Percentiles rank a stretch among this genome's conserved stretches.
Evolutionary conservation across 495 filamentous ascomycete genomes (phyloP).

Genomic region (Penicillium salamii): DNA sequence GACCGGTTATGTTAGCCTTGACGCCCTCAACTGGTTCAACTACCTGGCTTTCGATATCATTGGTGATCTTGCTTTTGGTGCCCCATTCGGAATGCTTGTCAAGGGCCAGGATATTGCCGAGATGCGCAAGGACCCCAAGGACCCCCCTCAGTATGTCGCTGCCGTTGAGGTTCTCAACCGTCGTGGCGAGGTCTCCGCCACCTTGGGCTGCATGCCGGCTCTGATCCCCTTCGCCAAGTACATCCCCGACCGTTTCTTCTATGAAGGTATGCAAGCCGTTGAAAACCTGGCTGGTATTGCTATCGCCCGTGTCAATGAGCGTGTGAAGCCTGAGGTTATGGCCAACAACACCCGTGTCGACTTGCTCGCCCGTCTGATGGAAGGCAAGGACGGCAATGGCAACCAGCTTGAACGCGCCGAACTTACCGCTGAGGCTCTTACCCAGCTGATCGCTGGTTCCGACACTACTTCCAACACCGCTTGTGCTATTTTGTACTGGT

Average conservation of each 20-base stretch:
- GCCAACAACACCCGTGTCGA: constrained; percentile 64
- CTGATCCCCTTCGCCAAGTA: constrained; percentile 52
- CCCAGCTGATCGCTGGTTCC: constrained; percentile 85
- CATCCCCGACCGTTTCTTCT: constrained; percentile 53
- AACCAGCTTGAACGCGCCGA: constrained; percentile 71
- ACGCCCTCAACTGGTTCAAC: constrained; percentile 91
- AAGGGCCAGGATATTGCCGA: constrained; percentile 58
- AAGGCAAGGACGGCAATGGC: constrained; percentile 79
- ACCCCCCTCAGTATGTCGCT: constrained; percentile 44
- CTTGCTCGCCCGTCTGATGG: constrained; percentile 79
- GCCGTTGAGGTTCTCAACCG: constrained; percentile 56
- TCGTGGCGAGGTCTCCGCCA: constrained; percentile 52
- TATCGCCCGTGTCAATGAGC: constrained; percentile 72
- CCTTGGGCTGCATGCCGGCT: constrained; percentile 44
- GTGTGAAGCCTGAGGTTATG: constrained; percentile 61
- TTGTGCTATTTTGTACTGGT: constrained; percentile 82
- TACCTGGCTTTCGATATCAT: constrained; percentile 93
- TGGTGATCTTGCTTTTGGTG: constrained; percentile 57
- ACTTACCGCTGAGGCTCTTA: constrained; percentile 83
- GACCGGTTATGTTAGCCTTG: constrained; percentile 58
- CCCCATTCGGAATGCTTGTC: constrained; percentile 53
- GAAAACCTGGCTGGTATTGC: constrained; percentile 61
- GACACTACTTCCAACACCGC: constrained; percentile 90
- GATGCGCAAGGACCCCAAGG: constrained; percentile 48
- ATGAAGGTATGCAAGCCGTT: constrained; percentile 46